Base-by-base conservation (phyloP, 192 early-diverging fungal genomes). In the Coemansia sp. region DNA sequence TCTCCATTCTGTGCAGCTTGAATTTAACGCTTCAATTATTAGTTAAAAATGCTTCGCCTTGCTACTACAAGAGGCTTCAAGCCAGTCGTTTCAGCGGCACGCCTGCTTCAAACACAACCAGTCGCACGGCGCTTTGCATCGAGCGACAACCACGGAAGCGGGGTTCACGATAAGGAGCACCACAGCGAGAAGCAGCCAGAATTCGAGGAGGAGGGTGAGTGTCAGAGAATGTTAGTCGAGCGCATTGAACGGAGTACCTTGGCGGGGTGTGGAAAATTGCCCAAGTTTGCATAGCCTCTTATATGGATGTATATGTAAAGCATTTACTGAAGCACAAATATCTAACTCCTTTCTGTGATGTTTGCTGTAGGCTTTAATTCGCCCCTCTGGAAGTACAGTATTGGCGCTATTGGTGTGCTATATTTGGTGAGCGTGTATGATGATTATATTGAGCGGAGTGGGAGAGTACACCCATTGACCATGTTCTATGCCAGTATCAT, bases 391-490 rank as follows among this genome's bases (percentile, higher is more conserved):
- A 79, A 79, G 62, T 79, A 79, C 60, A 34, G 59, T 7, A 47
- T 80, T 12, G 71, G 71, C 10, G 65, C 57, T 2, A 67, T 80
- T 28, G 77, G 68, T 2, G 49, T 53, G 10, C 16, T 73, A 24
- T 74, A 69, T 34, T 18, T 80, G 67, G 61, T 80, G 8, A 41
- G 68, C 50, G 57, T 58, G 28, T 80, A 80, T 68, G 65, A 80
- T 60, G 77, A 73, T 68, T 71, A 80, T 51, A 62, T 80, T 18
- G 77, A 80, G 71, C 38, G 58, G 54, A 71, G 64, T 54, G 77
- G 77, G 1, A 47, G 65, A 0, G 77, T 80, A 49, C 77, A 80
- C 31, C 77, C 77, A n/a, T 14, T 80, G 64, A 80, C 71, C 18
- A 67, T 49, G 64, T 71, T 80, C 61, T 74, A 67, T 26, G 67